A percentile compares a stretch with the other conserved stretches of the same genome.
Evolutionary conservation across 2,329 filamentous ascomycete genomes (phyloP).

Genomic region (Aureobasidium melanogenum): DNA sequence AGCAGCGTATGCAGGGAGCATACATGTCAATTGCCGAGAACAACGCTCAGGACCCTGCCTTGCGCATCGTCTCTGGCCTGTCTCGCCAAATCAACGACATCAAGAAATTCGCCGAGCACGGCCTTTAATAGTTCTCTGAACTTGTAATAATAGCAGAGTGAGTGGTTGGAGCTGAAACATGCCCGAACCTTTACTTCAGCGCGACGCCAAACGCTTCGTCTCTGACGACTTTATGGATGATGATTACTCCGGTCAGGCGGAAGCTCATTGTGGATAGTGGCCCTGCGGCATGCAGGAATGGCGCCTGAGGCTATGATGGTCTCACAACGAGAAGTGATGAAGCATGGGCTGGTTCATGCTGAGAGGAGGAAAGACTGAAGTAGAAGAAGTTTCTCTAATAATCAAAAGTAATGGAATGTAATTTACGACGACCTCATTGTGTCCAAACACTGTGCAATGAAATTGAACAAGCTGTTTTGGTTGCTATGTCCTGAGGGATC

Average conservation of each 20-base stretch:
- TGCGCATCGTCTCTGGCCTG: conserved; percentile 26
- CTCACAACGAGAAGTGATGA: neutral
- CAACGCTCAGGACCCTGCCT: conserved; percentile 39
- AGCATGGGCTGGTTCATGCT: neutral
- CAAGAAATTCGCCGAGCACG: conserved; percentile 2
- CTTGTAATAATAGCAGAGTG: neutral
- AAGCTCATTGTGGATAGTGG: neutral
- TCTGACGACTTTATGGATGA: neutral
- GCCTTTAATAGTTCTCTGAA: neutral
- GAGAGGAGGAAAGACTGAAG: neutral
- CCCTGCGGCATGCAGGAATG: neutral
- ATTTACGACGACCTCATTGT: neutral
- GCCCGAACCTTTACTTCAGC: neutral
- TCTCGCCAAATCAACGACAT: conserved; percentile 22
- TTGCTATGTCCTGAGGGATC: neutral
- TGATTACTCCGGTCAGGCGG: neutral
- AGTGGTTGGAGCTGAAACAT: neutral
- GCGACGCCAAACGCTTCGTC: neutral
- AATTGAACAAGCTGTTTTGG: neutral
- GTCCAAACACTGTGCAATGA: neutral
- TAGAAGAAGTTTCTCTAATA: neutral
- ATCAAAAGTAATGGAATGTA: conserved; percentile 4
- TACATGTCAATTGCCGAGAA: conserved; percentile 49
- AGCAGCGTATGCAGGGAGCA: conserved; percentile 46
- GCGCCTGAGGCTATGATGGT: neutral